Evolutionary conservation across 306 rosid genomes (phyloP).

Genomic region (Oemleria cerasiformis): DNA sequence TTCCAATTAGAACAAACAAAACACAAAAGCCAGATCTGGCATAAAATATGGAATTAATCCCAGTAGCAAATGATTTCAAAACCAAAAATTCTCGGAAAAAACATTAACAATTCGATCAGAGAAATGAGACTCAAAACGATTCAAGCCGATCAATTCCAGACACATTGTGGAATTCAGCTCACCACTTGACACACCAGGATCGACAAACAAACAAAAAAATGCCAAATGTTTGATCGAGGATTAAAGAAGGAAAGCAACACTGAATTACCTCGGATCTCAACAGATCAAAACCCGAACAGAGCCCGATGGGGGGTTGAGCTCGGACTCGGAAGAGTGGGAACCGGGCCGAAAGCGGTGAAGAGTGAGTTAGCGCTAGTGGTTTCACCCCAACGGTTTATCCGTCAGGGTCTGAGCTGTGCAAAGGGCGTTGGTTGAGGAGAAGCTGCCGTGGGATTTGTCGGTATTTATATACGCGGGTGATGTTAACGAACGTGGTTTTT

Average conservation of each 20-base stretch:
- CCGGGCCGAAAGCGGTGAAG: conserved; percentile 28
- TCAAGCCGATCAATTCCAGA: neutral
- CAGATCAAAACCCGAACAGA: conserved; percentile 24
- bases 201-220: neutral
- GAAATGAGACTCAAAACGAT: neutral
- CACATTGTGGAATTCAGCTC: conserved; percentile 5
- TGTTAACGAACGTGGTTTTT: conserved; percentile 10
- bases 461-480: conserved; percentile 30
- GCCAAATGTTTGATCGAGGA: neutral
- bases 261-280: conserved; percentile 34
- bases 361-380: conserved; percentile 27
- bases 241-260: neutral
- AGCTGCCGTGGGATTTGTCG: neutral
- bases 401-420: conserved; percentile 30
- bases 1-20: neutral
- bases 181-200: neutral
- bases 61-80: neutral
- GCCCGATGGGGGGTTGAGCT: conserved; percentile 11
- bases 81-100: neutral
- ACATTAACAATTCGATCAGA: neutral
- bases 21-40: conserved; percentile 8
- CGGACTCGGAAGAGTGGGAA: conserved; percentile 30
- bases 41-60: neutral
- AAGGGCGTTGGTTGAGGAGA: conserved; percentile 24
- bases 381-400: conserved; percentile 27